Conservation (phyloP, 116 monocot species). For the Zostera marina region DNA sequence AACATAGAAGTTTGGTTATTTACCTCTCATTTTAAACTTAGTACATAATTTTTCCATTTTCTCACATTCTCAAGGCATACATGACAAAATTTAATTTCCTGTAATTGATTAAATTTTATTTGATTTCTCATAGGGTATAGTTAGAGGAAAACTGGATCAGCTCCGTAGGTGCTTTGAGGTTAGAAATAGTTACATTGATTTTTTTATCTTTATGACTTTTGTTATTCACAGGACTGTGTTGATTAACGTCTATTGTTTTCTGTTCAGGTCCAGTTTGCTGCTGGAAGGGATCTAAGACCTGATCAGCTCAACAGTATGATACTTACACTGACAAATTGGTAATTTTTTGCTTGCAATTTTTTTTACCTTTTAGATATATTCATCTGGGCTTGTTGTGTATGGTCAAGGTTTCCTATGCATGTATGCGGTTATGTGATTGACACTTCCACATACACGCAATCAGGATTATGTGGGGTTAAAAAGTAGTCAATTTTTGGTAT, state of each 20-base stretch:
- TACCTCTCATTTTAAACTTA: too few relatives aligned
- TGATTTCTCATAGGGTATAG: conserved; percentile 54
- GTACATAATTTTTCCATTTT: neutral
- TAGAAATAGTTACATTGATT: conserved; percentile 2
- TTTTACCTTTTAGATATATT: neutral
- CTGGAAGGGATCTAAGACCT: conserved; percentile 86
- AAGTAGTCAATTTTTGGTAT: too few relatives aligned
- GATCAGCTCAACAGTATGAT: conserved; percentile 77
- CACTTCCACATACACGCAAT: too few relatives aligned
- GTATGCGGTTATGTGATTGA: too few relatives aligned
- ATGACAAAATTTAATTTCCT: neutral
- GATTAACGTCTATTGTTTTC: conserved; percentile 11
- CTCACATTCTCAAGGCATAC: neutral
- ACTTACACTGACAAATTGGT: conserved; percentile 73
- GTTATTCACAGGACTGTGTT: neutral
- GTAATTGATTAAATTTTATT: neutral
- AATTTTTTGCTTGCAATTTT: conserved; percentile 1
- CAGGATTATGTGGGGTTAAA: too few relatives aligned
- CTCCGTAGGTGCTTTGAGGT: conserved; percentile 98
- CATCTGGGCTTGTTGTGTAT: too few relatives aligned
- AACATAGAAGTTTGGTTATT: too few relatives aligned
- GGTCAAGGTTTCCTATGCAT: too few relatives aligned
- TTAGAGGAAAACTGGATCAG: conserved; percentile 97
- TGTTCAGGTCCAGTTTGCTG: conserved; percentile 87
- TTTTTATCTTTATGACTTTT: neutral